Evolutionary conservation across 192 early-diverging fungal genomes (phyloP).

Genomic region (Backusella mclennaniae): DNA sequence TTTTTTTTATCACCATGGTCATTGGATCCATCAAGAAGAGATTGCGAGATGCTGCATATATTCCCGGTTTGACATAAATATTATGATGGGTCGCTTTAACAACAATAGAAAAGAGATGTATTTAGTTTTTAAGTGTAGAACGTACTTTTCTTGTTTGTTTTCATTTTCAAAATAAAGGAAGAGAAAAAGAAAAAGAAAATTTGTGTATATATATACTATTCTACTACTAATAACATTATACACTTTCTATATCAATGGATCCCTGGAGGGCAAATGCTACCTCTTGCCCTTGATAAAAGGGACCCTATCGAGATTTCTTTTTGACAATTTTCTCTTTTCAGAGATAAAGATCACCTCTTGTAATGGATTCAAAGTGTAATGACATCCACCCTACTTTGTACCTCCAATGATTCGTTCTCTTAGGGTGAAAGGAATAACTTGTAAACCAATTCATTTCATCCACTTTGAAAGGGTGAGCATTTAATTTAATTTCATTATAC

Average conservation of each 20-base stretch:
- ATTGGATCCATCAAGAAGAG: no score
- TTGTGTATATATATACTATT: no score
- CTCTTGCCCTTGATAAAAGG: not conserved
- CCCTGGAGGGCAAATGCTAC: not conserved
- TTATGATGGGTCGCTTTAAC: no score
- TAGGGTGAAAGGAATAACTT: not conserved
- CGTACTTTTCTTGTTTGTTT: no score
- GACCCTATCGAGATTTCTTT: not conserved
- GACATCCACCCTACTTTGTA: not conserved
- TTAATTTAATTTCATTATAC: not conserved
- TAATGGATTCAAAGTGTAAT: not conserved
- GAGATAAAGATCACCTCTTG: not conserved
- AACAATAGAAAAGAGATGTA: no score
- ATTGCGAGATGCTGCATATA: no score
- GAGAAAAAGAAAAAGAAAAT: no score
- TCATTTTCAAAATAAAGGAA: no score
- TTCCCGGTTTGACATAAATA: no score
- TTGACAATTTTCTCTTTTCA: not conserved
- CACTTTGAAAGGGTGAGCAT: not conserved
- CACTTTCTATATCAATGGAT: not conserved
- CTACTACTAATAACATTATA: no score
- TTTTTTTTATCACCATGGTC: not conserved
- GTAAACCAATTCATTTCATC: not conserved
- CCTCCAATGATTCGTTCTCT: not conserved
- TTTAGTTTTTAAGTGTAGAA: no score